Base-by-base conservation (phyloP, 2,329 filamentous ascomycete species). In the Didymella keratinophila region DNA sequence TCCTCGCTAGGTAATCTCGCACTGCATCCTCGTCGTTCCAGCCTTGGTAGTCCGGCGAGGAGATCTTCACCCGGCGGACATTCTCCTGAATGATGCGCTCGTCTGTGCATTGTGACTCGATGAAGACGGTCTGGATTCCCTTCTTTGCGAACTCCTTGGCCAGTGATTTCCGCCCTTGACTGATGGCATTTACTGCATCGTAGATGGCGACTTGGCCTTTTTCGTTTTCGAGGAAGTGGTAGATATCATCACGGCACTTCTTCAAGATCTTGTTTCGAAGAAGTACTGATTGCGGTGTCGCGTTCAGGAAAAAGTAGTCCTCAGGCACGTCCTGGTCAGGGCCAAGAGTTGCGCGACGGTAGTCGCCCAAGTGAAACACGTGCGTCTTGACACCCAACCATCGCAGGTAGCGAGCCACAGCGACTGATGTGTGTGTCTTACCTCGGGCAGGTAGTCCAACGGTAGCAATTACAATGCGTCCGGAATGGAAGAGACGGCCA, bases 131-230 rank as follows among this genome's bases (percentile, higher is more conserved):
- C 87, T 97, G 71, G 57, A 99, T 93, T 72, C 97, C 92, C 74
- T 97, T 92, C 79, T 97, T 98, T n/a, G 91, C 89, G 75, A 99
- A 97, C 72, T 99, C 95, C 78, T 96, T 97, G 5, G 93, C 93
- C 18, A 99, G 82, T 11, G 92, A 90, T 55, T 89, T 87, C 45
- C 95, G 87, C 16, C 93, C 93, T 57, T 86, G 87, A 20, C 92
- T 88, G 20, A 95, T 89, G 4, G 94, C 93, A 71, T 99, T 99
- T 18, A 99, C 96, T 27, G 96, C 95, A 78, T 99, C 95, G 75
- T 98, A 99, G 60, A 99, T 98, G 55, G 95, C 95, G 54, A 99
- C 94, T 74, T 99, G 95, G 12, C 95, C 95, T 69, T 98, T 98
- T 72, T 98, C 95, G 67, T 97, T 91, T 71, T 98, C 96, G 43